These are phyloP conservation scores for Amauroascus niger DNA, from an alignment of 2,329 filamentous ascomycete species.

Conservation along the genomic window DNA sequence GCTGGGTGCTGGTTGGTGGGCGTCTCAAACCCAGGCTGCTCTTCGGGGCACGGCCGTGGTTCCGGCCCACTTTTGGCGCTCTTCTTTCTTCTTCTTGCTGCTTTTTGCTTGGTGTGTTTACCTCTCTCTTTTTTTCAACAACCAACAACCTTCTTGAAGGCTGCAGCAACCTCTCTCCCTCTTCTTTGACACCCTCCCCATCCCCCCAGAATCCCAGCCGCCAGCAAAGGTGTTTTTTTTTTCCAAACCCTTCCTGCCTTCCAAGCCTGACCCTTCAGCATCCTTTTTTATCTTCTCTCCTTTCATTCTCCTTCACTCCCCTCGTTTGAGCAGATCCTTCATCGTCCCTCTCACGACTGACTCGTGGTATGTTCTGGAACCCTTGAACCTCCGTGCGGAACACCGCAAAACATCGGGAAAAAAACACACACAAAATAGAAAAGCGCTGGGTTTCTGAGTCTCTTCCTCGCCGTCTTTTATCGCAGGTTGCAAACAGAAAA, in stretches of 20 bases:
- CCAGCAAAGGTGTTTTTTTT: too few relatives aligned
- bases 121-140: too few relatives aligned
- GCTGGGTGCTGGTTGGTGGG: too few relatives aligned
- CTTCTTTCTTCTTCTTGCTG: constrained; percentile 13
- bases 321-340: background rate
- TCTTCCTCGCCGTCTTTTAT: background rate
- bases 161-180: background rate
- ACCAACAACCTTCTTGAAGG: constrained; percentile 8
- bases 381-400: background rate
- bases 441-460: constrained; percentile 8
- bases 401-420: too few relatives aligned
- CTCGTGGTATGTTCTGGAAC: constrained; percentile 9
- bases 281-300: background rate
- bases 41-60: background rate
- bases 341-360: background rate
- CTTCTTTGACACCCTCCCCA: background rate
- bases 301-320: background rate
- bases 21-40: too few relatives aligned
- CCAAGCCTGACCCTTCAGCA: too few relatives aligned
- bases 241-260: too few relatives aligned
- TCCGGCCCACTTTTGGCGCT: constrained; percentile 10
- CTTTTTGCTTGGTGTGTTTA: too few relatives aligned
- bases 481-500: too few relatives aligned
- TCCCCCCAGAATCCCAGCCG: too few relatives aligned
- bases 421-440: background rate